Percentiles rank a stretch among this genome's conserved stretches.
phyloP scores from a whole-genome alignment of 169 alveolate species.

The Babesia divergens region DNA sequence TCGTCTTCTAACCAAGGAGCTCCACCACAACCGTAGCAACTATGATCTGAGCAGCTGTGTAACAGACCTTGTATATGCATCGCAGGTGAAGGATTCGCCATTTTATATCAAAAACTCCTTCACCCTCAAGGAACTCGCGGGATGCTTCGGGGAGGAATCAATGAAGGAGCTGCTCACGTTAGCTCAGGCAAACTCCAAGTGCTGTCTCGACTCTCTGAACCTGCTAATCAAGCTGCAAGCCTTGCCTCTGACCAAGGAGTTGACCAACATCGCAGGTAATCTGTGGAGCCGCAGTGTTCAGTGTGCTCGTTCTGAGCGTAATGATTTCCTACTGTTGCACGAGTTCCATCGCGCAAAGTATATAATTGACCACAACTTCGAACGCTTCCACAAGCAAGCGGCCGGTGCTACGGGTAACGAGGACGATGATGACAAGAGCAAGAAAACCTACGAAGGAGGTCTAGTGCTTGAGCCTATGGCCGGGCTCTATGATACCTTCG shows the following conservation, averaged over 20 bases:
- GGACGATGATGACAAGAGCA: conserved; percentile 35
- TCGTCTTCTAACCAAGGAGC: conserved; percentile 49
- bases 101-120: conserved; percentile 43
- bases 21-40: conserved; percentile 49
- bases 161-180: conserved; percentile 50
- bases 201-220: conserved; percentile 39
- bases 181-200: conserved; percentile 42
- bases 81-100: conserved; percentile 18
- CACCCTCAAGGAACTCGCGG: conserved; percentile 16
- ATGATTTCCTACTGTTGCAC: conserved; percentile 93
- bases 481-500: conserved; percentile 94
- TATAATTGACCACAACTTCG: conserved; percentile 79
- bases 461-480: conserved; percentile 95
- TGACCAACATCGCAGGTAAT: conserved; percentile 95
- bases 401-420: conserved; percentile 27
- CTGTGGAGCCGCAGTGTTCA: conserved; percentile 88
- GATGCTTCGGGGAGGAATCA: conserved; percentile 34
- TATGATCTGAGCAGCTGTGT: conserved; percentile 57
- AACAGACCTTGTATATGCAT: conserved; percentile 25
- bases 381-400: conserved; percentile 34
- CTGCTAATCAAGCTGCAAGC: conserved; percentile 66
- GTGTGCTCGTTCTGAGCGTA: conserved; percentile 91
- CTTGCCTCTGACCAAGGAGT: conserved; percentile 92
- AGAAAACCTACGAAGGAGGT: conserved; percentile 92
- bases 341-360: conserved; percentile 86